These are phyloP conservation scores for Fusarium continuum DNA, from an alignment of 2,329 filamentous ascomycete species.

Conservation along the genomic window DNA sequence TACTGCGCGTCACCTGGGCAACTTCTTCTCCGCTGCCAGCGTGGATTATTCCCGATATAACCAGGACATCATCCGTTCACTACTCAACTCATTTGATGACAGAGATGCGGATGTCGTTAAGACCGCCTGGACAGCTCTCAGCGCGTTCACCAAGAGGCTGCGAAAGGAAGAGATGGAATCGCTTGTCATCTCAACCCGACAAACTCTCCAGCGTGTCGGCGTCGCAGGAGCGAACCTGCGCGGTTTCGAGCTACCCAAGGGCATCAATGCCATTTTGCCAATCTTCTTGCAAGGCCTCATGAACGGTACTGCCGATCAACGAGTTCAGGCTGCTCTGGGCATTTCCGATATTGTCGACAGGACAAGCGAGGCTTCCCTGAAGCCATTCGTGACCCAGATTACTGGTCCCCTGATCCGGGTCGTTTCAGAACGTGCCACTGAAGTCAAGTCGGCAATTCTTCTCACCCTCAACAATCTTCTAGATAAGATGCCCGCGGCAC, in stretches of 20 bases:
- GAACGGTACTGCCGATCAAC: slow-evolving; percentile 93
- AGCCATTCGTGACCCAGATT: slow-evolving; percentile 96
- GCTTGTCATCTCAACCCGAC: slow-evolving; percentile 84
- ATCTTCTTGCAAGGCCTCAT: slow-evolving; percentile 98
- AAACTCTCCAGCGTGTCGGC: slow-evolving; percentile 87
- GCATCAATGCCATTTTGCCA: slow-evolving; percentile 93
- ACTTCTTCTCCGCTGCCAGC: slow-evolving; percentile 82
- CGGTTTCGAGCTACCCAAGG: slow-evolving; percentile 93
- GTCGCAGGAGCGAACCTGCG: slow-evolving; percentile 84
- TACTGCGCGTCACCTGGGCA: slow-evolving; percentile 81
- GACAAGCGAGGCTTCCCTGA: slow-evolving; percentile 85
- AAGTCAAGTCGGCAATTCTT: slow-evolving; percentile 95
- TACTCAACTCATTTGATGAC: slow-evolving; percentile 94
- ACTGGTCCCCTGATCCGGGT: slow-evolving; percentile 98
- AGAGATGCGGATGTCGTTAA: slow-evolving; percentile 85
- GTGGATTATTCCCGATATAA: slow-evolving; percentile 96
- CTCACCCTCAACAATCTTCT: slow-evolving; percentile 93
- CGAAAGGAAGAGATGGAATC: slow-evolving; percentile 99
- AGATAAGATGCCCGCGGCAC: slow-evolving; percentile 93
- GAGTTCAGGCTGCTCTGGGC: slow-evolving; percentile 88
- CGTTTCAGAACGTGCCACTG: slow-evolving; percentile 93
- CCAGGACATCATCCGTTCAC: slow-evolving; percentile 89
- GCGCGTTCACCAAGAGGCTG: slow-evolving; percentile 85
- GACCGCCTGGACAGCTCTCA: slow-evolving; percentile 87
- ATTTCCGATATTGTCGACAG: slow-evolving; percentile 97